Evolutionary conservation across 495 filamentous ascomycete genomes (phyloP).

Genomic region (Sabuloglossum arenarium): DNA sequence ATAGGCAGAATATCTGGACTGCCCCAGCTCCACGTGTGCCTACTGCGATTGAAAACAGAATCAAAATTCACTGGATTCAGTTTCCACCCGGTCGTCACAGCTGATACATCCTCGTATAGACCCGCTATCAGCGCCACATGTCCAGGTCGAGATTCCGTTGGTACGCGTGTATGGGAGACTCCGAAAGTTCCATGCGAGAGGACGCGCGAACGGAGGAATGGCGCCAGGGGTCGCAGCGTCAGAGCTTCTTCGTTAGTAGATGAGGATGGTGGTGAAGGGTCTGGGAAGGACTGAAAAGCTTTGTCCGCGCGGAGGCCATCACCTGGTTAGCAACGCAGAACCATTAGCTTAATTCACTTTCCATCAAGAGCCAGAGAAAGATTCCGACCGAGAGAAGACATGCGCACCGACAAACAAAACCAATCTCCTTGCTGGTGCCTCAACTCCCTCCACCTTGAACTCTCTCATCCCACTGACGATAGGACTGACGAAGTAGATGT

Average conservation of each 20-base stretch:
- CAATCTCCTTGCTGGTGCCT: slow-evolving; percentile 71
- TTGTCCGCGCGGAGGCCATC: slow-evolving; percentile 96
- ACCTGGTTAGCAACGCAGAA: slow-evolving; percentile 16
- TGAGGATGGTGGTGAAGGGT: slow-evolving; percentile 53
- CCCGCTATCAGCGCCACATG: slow-evolving; percentile 97
- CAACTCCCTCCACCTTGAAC: slow-evolving; percentile 42
- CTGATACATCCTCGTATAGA: slow-evolving; percentile 93
- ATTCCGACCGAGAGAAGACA: background rate
- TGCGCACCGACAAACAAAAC: slow-evolving; percentile 78
- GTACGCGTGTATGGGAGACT: slow-evolving; percentile 92
- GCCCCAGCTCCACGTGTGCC: slow-evolving; percentile 98
- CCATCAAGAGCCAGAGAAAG: background rate
- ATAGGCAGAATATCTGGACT: slow-evolving; percentile 95
- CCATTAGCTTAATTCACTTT: background rate
- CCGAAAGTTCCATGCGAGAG: slow-evolving; percentile 91
- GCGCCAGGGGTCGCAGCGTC: slow-evolving; percentile 56
- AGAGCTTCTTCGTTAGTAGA: slow-evolving; percentile 28
- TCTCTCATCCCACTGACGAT: slow-evolving; percentile 90
- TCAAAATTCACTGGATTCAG: slow-evolving; percentile 97
- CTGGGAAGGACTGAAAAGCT: slow-evolving; percentile 83
- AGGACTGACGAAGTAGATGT: slow-evolving; percentile 97
- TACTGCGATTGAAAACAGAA: slow-evolving; percentile 90
- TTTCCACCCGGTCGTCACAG: slow-evolving; percentile 97
- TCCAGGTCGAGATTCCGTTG: slow-evolving; percentile 90
- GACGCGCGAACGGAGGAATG: slow-evolving; percentile 77